phyloP scores from a whole-genome alignment of 164 flowering plant species.

The Magnolia officinalis region DNA sequence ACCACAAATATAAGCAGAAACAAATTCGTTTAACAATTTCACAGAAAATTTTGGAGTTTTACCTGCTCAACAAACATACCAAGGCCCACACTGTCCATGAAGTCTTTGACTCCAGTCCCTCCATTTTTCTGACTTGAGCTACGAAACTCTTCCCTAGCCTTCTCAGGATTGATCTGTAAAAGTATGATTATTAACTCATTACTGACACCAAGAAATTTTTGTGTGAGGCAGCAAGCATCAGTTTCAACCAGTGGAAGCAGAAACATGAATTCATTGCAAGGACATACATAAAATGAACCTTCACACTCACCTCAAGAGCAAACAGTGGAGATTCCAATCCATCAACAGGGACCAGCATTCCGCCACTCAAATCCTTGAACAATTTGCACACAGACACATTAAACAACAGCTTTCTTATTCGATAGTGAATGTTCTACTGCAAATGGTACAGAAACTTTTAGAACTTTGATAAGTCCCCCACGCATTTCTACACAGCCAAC shows the following conservation, averaged over 20 bases:
- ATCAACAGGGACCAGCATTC: conserved; percentile 77
- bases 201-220: too few relatives aligned
- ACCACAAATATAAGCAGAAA: not conserved
- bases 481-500: too few relatives aligned
- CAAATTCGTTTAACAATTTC: too few relatives aligned
- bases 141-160: conserved; percentile 89
- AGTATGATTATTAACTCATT: too few relatives aligned
- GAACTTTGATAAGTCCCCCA: not conserved
- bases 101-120: conserved; percentile 83
- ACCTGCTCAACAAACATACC: conserved; percentile 96
- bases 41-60: not conserved
- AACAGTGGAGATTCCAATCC: conserved; percentile 79
- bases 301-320: conserved; percentile 80
- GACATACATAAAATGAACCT: conserved; percentile 2
- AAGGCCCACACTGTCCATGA: conserved; percentile 98
- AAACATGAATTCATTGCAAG: not conserved
- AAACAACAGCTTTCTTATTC: not conserved
- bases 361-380: conserved; percentile 85
- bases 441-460: not conserved
- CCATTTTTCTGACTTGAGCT: conserved; percentile 62
- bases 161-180: conserved; percentile 88
- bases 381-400: not conserved
- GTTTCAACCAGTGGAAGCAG: not conserved
- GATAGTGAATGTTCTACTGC: not conserved
- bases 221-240: not conserved